Conservation (phyloP, 2,329 filamentous ascomycete species). For the Rutstroemia sp. region DNA sequence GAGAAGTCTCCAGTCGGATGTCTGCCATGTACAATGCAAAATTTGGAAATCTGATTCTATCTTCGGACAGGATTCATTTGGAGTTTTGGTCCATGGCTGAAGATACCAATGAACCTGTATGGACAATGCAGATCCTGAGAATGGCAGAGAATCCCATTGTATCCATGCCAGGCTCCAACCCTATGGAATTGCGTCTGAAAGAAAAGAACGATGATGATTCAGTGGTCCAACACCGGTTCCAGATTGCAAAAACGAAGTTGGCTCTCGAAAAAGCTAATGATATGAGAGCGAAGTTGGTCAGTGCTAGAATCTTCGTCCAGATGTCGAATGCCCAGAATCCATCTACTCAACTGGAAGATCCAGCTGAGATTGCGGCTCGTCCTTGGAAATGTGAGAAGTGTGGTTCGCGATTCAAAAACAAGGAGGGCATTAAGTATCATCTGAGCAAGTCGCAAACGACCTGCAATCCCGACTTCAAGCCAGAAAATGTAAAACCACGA, state of each 20-base stretch:
- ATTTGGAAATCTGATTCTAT: constrained; percentile 25
- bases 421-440: constrained; percentile 30
- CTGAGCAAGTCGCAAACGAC: constrained; percentile 23
- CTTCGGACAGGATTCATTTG: constrained; percentile 17
- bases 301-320: constrained; percentile 16
- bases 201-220: constrained; percentile 8
- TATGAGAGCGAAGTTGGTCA: constrained; percentile 25
- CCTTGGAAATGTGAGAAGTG: constrained; percentile 28
- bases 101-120: constrained; percentile 8
- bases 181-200: constrained; percentile 26
- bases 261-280: constrained; percentile 17
- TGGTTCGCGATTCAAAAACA: constrained; percentile 25
- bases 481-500: constrained; percentile 1
- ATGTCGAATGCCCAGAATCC: constrained; percentile 9
- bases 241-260: constrained; percentile 12
- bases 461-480: constrained; percentile 28
- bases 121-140: constrained; percentile 15
- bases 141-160: constrained; percentile 22
- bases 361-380: constrained; percentile 16
- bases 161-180: constrained; percentile 23
- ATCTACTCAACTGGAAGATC: constrained; percentile 5
- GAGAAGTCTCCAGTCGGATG: constrained; percentile 15
- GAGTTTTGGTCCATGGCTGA: constrained; percentile 18
- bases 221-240: constrained; percentile 20
- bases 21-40: constrained; percentile 16